Base-by-base conservation (phyloP, 176 grass and related monocot genomes). In the Cenchrus purpureus region DNA sequence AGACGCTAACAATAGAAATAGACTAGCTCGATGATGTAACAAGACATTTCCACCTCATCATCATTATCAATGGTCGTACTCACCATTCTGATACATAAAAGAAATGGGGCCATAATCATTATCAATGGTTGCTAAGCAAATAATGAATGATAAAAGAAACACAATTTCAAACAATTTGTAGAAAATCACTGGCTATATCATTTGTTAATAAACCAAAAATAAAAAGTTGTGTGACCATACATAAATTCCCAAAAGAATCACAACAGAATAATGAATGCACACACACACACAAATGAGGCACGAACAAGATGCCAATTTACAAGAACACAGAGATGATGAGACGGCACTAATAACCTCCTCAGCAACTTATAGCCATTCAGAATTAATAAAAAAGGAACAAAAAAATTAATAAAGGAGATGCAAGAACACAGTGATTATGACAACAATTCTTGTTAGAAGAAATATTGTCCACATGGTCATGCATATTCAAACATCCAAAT, bases 401-500 rank as follows among this genome's bases (percentile, higher is more conserved):
- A 57, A 57, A 56, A 43, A 68, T 16, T 1, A 46, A 57, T 20
- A 9, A 15, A 25, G 51, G 13, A 46, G 51, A 45, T 58, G 8
- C 37, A 40, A 40, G 37, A 40, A 40, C 37, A 40, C 2, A 40
- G 37, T 40, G 37, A 40, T 40, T 40, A 40, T 40, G 37, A 40
- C 37, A 4, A 4, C 3, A 40, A 40, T 40, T 69, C 7, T 10
- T 82, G 37, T 71, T n/a, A 71, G 8, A 71, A 82, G 13, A 57
- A 71, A 20, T 46, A 16, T 16, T 42, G 8, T 63, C 22, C n/a
- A 46, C 9, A 19, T 71, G 8, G 13, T 5, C 52, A 57, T 57
- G 12, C 7, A 44, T 68, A 42, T 82, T 69, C 32, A 44, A 57
- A 82, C n/a, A 82, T 46, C 25, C 40, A 60, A 42, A 89, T 80